Evolutionary conservation across 1,284 basidiomycete species (phyloP).

Genomic region (Rhizoctonia solani): DNA sequence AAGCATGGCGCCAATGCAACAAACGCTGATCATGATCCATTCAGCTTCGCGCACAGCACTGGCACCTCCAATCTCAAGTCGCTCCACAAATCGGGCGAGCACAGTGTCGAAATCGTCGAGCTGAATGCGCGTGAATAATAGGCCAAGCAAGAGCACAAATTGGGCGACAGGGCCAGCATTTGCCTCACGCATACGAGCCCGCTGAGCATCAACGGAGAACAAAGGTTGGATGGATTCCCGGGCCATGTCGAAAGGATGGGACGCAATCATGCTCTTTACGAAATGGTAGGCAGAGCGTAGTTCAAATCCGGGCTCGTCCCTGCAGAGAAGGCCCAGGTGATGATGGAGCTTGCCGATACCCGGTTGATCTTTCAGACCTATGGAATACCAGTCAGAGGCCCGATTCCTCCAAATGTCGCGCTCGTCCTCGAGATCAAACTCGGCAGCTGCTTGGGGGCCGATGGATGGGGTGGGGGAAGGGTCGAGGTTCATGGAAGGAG

Average conservation of each 20-base stretch:
- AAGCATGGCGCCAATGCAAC: conserved; percentile 81
- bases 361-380: conserved; percentile 85
- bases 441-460: conserved; percentile 73
- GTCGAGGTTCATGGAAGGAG: conserved; percentile 58
- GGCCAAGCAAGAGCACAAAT: conserved; percentile 90
- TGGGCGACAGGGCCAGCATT: conserved; percentile 80
- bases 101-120: conserved; percentile 87
- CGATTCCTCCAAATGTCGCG: conserved; percentile 90
- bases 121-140: conserved; percentile 93
- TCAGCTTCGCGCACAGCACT: conserved; percentile 69
- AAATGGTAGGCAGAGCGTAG: conserved; percentile 91
- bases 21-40: conserved; percentile 94
- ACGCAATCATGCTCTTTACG: conserved; percentile 91
- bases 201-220: conserved; percentile 77
- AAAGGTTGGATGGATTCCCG: conserved; percentile 85
- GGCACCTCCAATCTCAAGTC: conserved; percentile 72
- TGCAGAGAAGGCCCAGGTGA: conserved; percentile 86
- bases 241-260: conserved; percentile 83
- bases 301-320: conserved; percentile 82
- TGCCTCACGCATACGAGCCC: conserved; percentile 56
- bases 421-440: conserved; percentile 87
- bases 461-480: conserved; percentile 76
- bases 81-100: conserved; percentile 83
- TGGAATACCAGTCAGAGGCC: conserved; percentile 91
- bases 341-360: conserved; percentile 92